These are phyloP conservation scores for Fusarium sp. DNA, from an alignment of 2,329 filamentous ascomycete genomes.

Conservation along the genomic window DNA sequence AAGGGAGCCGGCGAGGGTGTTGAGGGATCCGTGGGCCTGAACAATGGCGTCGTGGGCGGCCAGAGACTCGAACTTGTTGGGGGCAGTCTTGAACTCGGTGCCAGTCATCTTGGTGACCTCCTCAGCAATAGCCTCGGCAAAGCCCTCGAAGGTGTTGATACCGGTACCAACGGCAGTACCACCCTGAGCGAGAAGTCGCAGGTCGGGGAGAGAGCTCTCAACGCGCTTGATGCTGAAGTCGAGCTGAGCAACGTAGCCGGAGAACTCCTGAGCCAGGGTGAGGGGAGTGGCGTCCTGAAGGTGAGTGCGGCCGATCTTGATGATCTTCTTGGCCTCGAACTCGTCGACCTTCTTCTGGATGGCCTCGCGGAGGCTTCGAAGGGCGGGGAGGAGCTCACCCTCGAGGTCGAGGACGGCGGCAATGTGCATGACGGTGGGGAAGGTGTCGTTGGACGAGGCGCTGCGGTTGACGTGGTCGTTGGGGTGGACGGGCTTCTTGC, in stretches of 20 bases:
- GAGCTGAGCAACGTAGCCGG: constrained; percentile 94
- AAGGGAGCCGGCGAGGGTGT: constrained; percentile 90
- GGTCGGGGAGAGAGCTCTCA: constrained; percentile 82
- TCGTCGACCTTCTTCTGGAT: constrained; percentile 89
- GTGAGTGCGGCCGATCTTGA: constrained; percentile 99
- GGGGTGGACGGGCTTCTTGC: constrained; percentile 98
- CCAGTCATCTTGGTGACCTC: constrained; percentile 95
- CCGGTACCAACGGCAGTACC: constrained; percentile 97
- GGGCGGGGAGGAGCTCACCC: constrained; percentile 82
- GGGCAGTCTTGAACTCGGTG: constrained; percentile 92
- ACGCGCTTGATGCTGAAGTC: constrained; percentile 91
- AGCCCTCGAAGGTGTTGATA: constrained; percentile 96
- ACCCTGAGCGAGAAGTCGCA: constrained; percentile 90
- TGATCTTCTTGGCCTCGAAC: constrained; percentile 87
- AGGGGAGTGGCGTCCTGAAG: constrained; percentile 97
- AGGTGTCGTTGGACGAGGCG: constrained; percentile 98
- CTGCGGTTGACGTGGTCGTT: constrained; percentile 99
- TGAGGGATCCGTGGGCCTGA: constrained; percentile 91
- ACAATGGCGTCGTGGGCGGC: constrained; percentile 96
- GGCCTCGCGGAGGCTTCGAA: constrained; percentile 84
- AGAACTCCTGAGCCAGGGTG: constrained; percentile 97
- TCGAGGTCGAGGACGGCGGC: constrained; percentile 95
- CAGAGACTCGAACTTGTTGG: constrained; percentile 98
- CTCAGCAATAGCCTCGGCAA: constrained; percentile 90
- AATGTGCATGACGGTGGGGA: constrained; percentile 99